phyloP scores from a whole-genome alignment of 1,284 basidiomycete genomes.

The Ceratobasidium theobromae region DNA sequence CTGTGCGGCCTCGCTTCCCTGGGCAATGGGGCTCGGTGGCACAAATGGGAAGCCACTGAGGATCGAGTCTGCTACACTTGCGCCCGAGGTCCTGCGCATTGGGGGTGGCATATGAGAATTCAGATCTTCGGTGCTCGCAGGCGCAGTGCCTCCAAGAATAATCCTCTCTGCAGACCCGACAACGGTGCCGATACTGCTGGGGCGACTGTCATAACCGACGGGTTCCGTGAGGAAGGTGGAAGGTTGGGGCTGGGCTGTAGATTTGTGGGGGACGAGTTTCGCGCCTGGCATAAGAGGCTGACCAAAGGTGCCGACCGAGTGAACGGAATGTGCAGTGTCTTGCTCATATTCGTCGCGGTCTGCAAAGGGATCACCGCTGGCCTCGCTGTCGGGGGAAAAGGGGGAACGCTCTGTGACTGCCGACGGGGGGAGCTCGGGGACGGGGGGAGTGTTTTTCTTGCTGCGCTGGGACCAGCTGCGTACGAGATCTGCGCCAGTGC shows the following conservation, averaged over 20 bases:
- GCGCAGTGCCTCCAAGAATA: conserved; percentile 22
- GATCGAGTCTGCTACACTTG: conserved; percentile 61
- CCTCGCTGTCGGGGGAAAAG: conserved; percentile 40
- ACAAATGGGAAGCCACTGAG: conserved; percentile 82
- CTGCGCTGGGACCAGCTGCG: conserved; percentile 20
- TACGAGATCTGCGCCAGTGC: conserved; percentile 15
- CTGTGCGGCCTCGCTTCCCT: conserved; percentile 56
- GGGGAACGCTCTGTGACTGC: conserved; percentile 1
- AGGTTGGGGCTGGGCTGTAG: background rate
- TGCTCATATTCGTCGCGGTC: conserved; percentile 4
- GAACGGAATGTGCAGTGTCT: background rate
- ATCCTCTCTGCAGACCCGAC: background rate
- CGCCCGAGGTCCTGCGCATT: conserved; percentile 46
- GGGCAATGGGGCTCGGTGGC: conserved; percentile 79
- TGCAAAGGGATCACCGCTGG: conserved; percentile 5
- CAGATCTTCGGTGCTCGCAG: conserved; percentile 47
- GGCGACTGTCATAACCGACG: conserved; percentile 26
- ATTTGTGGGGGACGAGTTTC: background rate
- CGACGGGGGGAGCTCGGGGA: conserved; percentile 1
- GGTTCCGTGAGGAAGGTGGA: conserved; percentile 16
- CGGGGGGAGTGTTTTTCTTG: conserved; percentile 8
- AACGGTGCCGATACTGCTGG: conserved; percentile 8
- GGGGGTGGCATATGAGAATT: conserved; percentile 34
- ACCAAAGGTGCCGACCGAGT: conserved; percentile 20
- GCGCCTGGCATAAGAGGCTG: conserved; percentile 9